phyloP scores from a whole-genome alignment of 352 stramenopile genomes.

The Globisporangium yorkense region DNA sequence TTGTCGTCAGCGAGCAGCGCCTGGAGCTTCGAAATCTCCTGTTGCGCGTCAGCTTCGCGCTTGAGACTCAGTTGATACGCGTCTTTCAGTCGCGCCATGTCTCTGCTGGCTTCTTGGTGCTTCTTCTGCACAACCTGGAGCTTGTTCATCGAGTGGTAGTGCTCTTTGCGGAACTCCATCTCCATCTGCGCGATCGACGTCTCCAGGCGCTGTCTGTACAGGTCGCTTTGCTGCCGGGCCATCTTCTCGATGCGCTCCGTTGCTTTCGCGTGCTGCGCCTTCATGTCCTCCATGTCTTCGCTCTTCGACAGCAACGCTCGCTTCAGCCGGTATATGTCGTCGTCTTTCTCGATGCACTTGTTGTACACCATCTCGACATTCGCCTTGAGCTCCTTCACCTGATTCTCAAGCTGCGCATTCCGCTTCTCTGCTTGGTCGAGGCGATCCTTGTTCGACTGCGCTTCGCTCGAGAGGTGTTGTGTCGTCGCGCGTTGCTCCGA shows the following conservation, averaged over 20 bases:
- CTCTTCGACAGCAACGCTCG: slow-evolving; percentile 29
- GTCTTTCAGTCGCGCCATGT: slow-evolving; percentile 32
- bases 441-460: slow-evolving; percentile 26
- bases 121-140: slow-evolving; percentile 41
- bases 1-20: slow-evolving; percentile 49
- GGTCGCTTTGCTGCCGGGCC: slow-evolving; percentile 48
- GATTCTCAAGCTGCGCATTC: slow-evolving; percentile 31
- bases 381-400: slow-evolving; percentile 37
- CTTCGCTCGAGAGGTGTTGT: slow-evolving; percentile 17
- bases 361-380: slow-evolving; percentile 40
- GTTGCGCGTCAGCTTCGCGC: slow-evolving; percentile 33
- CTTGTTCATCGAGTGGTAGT: slow-evolving; percentile 36
- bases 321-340: slow-evolving; percentile 46
- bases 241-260: slow-evolving; percentile 46
- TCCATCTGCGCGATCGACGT: slow-evolving; percentile 53
- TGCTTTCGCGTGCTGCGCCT: slow-evolving; percentile 39
- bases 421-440: slow-evolving; percentile 26
- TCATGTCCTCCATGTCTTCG: slow-evolving; percentile 46
- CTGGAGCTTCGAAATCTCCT: slow-evolving; percentile 34
- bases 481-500: not conserved
- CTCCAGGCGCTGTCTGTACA: slow-evolving; percentile 52
- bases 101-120: slow-evolving; percentile 30
- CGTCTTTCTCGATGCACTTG: slow-evolving; percentile 55
- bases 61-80: slow-evolving; percentile 43
- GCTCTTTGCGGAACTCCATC: slow-evolving; percentile 67